Evolutionary conservation across 192 early-diverging fungal genomes (phyloP).

Genomic region (Polychytrium aggregatum): DNA sequence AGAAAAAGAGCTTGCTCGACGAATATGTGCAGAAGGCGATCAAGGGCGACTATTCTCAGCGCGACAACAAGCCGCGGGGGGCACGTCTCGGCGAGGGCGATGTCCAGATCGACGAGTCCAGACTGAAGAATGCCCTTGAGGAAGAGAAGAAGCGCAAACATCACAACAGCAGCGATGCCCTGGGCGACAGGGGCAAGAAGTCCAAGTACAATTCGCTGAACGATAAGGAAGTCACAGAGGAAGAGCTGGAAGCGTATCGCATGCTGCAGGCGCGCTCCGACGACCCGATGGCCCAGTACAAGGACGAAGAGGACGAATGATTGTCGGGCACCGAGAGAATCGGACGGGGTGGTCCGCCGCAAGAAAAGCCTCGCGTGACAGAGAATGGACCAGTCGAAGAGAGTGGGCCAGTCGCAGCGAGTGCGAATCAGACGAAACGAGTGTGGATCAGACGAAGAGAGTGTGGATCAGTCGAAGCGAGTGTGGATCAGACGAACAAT

Average conservation of each 20-base stretch:
- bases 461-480: too few relatives aligned
- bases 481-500: too few relatives aligned
- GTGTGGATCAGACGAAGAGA: too few relatives aligned
- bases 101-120: slow-evolving; percentile 36
- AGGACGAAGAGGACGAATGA: slow-evolving; percentile 26
- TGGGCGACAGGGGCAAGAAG: slow-evolving; percentile 17
- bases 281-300: slow-evolving; percentile 53
- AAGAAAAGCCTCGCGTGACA: too few relatives aligned
- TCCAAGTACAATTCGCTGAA: slow-evolving; percentile 9
- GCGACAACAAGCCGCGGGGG: slow-evolving; percentile 18
- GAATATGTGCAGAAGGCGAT: slow-evolving; percentile 18
- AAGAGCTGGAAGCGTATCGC: slow-evolving; percentile 58
- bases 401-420: too few relatives aligned
- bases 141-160: slow-evolving; percentile 26
- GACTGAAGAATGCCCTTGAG: slow-evolving; percentile 40
- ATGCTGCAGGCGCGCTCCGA: slow-evolving; percentile 27
- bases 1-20: slow-evolving; percentile 17
- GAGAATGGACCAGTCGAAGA: too few relatives aligned
- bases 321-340: too few relatives aligned
- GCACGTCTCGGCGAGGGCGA: slow-evolving; percentile 46
- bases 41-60: slow-evolving; percentile 8
- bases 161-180: neutral
- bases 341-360: too few relatives aligned
- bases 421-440: too few relatives aligned
- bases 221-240: slow-evolving; percentile 41